Base-by-base conservation (phyloP, 345 rosid species). In the Populus pruinosa region DNA sequence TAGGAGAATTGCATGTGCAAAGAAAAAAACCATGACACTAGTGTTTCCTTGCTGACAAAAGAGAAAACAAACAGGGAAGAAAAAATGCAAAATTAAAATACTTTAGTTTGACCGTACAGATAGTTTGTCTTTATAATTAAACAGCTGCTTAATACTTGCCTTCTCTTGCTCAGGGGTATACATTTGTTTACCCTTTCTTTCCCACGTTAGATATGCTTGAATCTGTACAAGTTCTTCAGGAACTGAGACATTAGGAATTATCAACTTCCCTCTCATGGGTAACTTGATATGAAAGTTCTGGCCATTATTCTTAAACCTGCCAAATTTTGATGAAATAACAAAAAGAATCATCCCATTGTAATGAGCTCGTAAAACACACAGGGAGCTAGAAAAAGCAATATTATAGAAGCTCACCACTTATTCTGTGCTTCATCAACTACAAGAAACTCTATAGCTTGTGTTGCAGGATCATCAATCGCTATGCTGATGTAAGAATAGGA, bases 151-250 rank as follows among this genome's bases (percentile, higher is more conserved):
- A 73, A 61, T 20, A 80, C 83, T 85, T 87, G 82, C 93, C 93
- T 87, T 89, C 84, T 91, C 92, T 79, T 89, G 86, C 82, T 92
- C 92, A 41, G 97, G 95, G 55, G 83, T 80, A 85, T 92, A 96
- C 78, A 73, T 89, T 85, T 89, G 97, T 90, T 92, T 96, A 74
- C 99, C 98, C 36, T 88, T 96, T 86, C 95, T 89, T 87, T 96
- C 99, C 99, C 99, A 96, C 84, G 97, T 89, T 71, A 92, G 49
- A 89, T 93, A 93, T 39, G 99, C 91, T 84, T 96, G 99, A 81
- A 89, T 70, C 83, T 92, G 98, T 77, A 96, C 97, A 85, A 96
- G 99, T 49, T 96, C 98, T 82, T 92, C 98, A 79, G 98, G 98
- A 85, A 93, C 86, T 73, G 90, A 82, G 72, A 84, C 80, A 76